Base-by-base conservation (phyloP, 768 basidiomycete genomes). In the Leucocoprinus sp. region DNA sequence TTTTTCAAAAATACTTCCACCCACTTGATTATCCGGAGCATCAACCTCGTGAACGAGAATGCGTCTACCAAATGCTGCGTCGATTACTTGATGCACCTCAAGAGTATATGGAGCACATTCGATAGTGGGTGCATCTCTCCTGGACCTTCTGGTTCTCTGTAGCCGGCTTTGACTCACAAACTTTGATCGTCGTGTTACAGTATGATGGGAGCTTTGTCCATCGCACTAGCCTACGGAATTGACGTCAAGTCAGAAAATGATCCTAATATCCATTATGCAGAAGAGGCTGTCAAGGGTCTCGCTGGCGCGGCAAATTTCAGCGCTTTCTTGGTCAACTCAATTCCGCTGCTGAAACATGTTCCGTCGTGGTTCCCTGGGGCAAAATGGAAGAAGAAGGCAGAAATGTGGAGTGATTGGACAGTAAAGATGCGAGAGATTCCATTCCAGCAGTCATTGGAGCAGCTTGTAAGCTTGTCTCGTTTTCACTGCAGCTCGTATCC, bases 1-100 rank as follows among this genome's bases (percentile, higher is more conserved):
- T 54, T n/a, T 74, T 78, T 50, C 69, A 76, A 44, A 63, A 70
- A n/a, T 68, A 72, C 45, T 76, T 78, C 48, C 66, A 68, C 22
- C 64, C 69, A 0, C 63, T 65, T 1, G 59, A 57, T 4, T 62
- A 66, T 2, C 57, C 61, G 1, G 62, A 59, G 1, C 74, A 73
- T 52, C 68, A 71, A 58, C 69, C 69, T 5, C 56, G 65, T 17
- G 75, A 76, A 52, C 58, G 61, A 3, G 69, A 63, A 43, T 70
- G 70, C 45, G 64, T 67, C 7, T 63, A 70, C 29, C 55, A 60
- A 2, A 66, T 78, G 26, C 60, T 78, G 21, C 63, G 64, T 33
- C 62, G 61, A 11, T 54, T 76, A 2, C 50, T 74, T 6, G 52
- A 66, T 11, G 56, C 64, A 5, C 71, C 65, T 1, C 59, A 70